These are phyloP conservation scores for Podila epigama DNA, from an alignment of 192 early-diverging fungal genomes.

Conservation along the genomic window DNA sequence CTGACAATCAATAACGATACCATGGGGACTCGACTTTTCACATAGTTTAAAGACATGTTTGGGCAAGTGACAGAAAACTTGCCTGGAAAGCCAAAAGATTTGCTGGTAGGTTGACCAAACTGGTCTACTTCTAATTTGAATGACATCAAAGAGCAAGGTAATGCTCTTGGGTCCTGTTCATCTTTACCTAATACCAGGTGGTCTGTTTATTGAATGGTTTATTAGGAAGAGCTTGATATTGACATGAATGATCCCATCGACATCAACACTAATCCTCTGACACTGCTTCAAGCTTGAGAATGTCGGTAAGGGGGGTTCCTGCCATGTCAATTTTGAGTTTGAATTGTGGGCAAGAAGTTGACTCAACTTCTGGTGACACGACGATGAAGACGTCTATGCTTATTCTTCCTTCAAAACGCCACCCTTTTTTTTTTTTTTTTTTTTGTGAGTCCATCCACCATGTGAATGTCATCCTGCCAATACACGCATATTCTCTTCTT, in stretches of 20 bases:
- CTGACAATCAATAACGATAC: too few relatives aligned
- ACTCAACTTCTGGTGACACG: neutral
- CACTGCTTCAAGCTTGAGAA: slow-evolving; percentile 17
- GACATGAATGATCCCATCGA: slow-evolving; percentile 27
- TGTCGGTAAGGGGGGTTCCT: neutral
- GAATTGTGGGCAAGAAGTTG: neutral
- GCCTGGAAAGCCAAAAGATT: slow-evolving; percentile 48
- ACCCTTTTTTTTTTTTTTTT: too few relatives aligned
- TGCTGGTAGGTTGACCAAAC: slow-evolving; percentile 15
- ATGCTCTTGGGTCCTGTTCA: neutral
- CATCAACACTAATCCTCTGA: slow-evolving; percentile 18
- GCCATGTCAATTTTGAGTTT: neutral
- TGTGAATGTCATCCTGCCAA: neutral
- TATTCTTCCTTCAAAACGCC: neutral
- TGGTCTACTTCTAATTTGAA: too few relatives aligned
- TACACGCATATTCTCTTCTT: neutral
- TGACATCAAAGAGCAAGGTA: neutral
- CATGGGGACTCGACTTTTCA: too few relatives aligned
- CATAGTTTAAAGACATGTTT: slow-evolving; percentile 56
- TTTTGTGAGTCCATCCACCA: too few relatives aligned
- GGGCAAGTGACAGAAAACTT: slow-evolving; percentile 46
- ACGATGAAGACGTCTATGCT: neutral
- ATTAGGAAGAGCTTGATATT: slow-evolving; percentile 42
- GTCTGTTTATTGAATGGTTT: neutral
- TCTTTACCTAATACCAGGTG: neutral